Evolutionary conservation across 768 basidiomycete species (phyloP), one percentile per base, ranked within the genome.

Genomic region (Naganishia vaughanmartiniae): DNA sequence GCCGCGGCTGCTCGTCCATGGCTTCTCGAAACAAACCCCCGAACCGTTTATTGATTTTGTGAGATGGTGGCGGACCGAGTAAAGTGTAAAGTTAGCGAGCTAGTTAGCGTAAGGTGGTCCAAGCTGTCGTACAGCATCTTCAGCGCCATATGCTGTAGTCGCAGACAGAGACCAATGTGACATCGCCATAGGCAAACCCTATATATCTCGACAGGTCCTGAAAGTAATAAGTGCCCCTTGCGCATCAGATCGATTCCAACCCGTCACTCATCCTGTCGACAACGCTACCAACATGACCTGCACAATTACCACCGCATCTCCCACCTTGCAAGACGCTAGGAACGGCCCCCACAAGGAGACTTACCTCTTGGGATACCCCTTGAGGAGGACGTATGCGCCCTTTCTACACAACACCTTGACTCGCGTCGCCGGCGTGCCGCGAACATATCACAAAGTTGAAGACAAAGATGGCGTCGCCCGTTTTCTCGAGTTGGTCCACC

Each of bases 321-420:
- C 60, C 17, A 45, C 60, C 24, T 30, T 63, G 60, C 39, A 45
- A 63, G 60, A 63, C n/a, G 60, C 60, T 6, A 63, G 42, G 60
- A 45, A 42, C 42, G 60, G 60, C 21, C 60, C 60, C 1, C 60
- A 63, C 60, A 63, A 63, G 39, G 60, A 63, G 24, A 63, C 60
- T 3, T 63, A 63, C 60, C 60, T 63, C n/a, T 28, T 63, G 15
- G 60, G 60, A 9, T 63, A 63, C 15, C 60, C 60, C 39, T 34
- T 63, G 60, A 63, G 60, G 60, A 39, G 60, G 24, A 63, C 60
- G 5, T 63, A 76, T 63, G 73, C 76, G 4, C 74, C 74, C 12
- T 77, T 73, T 73, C 66, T 77, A 0, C 76, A 77, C 73, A 77
- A 77, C 74, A 77, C 76, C 28, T 72, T 76, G 67, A 74, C 72